Base-by-base conservation (phyloP, 495 filamentous ascomycete genomes). In the Hypoxylon rickii region DNA sequence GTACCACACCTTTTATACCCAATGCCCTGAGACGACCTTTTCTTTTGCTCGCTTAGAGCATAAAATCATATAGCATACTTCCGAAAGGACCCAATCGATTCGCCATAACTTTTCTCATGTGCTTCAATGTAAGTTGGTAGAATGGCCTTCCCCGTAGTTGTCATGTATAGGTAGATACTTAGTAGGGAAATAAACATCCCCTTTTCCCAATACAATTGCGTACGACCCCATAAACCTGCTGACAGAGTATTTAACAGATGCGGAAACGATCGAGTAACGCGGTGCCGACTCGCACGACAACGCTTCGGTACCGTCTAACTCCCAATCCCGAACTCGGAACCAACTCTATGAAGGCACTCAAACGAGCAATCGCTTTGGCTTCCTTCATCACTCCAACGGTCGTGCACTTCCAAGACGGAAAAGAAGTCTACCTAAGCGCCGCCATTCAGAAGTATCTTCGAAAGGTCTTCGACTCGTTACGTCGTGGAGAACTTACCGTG, bases 391-490 rank as follows among this genome's bases (percentile, higher is more conserved):
- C 59, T 1, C 66, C 66, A 21, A 62, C 66, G 2, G 63, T 21
- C 13, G 44, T 68, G 29, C 58, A 68, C 26, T 61, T 68, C 20
- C 58, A 63, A 11, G 50, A 45, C 43, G 53, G 50, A 3, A 53
- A 37, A 33, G 63, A 66, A n/a, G 26, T 69, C 24, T 69, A 69
- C 41, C 51, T 69, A 11, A 69, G 54, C 44, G 63, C 59, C 12
- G 61, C 65, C 19, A 63, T 76, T 24, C 66, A 69, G 51, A 62
- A 46, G 29, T 70, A 77, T 34, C 48, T 76, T 11, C 58, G 63
- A 33, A 65, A 64, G 32, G 43, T 76, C 6, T 78, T 70, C 55
- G 45, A 69, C 41, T 59, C 55, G 1, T 19, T 70, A 15, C 61
- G 70, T 24, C 66, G 58, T 13, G 41, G 54, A 18, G 58, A 69